These are phyloP conservation scores for Salix dunnii DNA, from an alignment of 345 rosid genomes.

Conservation along the genomic window DNA sequence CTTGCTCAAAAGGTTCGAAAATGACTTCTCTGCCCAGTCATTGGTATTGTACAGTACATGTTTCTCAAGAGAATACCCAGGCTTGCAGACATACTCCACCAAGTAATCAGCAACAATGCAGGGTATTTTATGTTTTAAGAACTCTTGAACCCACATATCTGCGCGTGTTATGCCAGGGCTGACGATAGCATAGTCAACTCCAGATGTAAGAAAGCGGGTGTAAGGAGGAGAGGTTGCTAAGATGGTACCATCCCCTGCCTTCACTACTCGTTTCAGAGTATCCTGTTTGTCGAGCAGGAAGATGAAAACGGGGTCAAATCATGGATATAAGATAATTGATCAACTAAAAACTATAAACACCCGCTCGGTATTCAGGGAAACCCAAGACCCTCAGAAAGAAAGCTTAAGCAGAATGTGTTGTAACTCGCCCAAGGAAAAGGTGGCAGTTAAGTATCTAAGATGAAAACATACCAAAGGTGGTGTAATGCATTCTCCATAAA, in stretches of 20 bases:
- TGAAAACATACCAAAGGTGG: conserved; percentile 75
- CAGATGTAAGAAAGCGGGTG: conserved; percentile 61
- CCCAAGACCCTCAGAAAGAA: not conserved
- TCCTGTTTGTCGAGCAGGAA: conserved; percentile 48
- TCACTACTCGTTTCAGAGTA: conserved; percentile 83
- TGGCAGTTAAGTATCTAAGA: not conserved
- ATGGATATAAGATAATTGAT: not conserved
- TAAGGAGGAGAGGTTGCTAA: conserved; percentile 97
- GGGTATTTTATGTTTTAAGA: conserved; percentile 73
- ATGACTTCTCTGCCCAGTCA: conserved; percentile 76
- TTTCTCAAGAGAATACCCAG: conserved; percentile 74
- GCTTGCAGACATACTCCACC: conserved; percentile 94
- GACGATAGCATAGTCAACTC: conserved; percentile 72
- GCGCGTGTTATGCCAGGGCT: conserved; percentile 71
- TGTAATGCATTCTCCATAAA: conserved; percentile 83
- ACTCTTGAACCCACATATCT: conserved; percentile 85
- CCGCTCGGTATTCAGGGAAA: not conserved
- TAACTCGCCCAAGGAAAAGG: not conserved
- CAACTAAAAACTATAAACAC: no score
- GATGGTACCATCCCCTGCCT: conserved; percentile 89
- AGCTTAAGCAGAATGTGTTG: not conserved
- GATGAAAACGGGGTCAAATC: not conserved
- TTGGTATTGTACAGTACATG: conserved; percentile 73
- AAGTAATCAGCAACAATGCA: conserved; percentile 80
- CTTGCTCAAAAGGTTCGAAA: conserved; percentile 37